phyloP scores from a whole-genome alignment of 2,329 filamentous ascomycete genomes.

The Diaporthe longicolla region DNA sequence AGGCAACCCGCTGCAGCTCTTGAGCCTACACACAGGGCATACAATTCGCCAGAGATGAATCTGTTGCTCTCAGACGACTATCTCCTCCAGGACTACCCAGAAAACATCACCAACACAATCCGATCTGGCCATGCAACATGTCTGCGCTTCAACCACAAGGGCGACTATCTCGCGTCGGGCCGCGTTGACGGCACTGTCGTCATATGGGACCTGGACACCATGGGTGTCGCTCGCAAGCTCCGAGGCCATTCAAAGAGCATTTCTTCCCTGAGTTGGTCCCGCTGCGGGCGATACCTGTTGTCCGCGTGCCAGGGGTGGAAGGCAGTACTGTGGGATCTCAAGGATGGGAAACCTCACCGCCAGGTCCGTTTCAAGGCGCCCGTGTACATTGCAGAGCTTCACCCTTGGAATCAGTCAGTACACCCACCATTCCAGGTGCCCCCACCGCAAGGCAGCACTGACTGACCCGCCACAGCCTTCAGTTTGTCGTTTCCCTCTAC shows the following conservation, averaged over 20 bases:
- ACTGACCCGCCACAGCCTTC: conserved; percentile 66
- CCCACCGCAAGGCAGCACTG: conserved; percentile 44
- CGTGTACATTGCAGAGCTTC: conserved; percentile 95
- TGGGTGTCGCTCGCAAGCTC: conserved; percentile 94
- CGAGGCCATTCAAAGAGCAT: conserved; percentile 94
- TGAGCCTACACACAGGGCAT: conserved; percentile 22
- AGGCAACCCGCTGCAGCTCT: background rate
- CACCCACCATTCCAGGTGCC: background rate
- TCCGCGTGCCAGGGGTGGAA: conserved; percentile 98
- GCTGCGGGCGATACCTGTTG: conserved; percentile 89
- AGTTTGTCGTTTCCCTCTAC: conserved; percentile 92
- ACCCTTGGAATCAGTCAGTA: conserved; percentile 87
- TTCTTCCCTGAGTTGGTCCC: conserved; percentile 95
- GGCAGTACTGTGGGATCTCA: conserved; percentile 93
- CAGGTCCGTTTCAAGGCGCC: conserved; percentile 93
- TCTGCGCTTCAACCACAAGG: conserved; percentile 91
- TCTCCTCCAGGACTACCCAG: conserved; percentile 85
- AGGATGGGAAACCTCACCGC: conserved; percentile 77
- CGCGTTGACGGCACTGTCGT: conserved; percentile 95
- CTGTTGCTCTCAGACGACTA: conserved; percentile 73
- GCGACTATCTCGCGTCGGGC: conserved; percentile 94
- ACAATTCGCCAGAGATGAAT: conserved; percentile 63
- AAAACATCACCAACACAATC: conserved; percentile 89
- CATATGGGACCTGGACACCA: conserved; percentile 97
- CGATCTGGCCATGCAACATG: conserved; percentile 78